Percentiles rank a stretch among this genome's conserved stretches.
Conservation (phyloP, 1,284 basidiomycete species). For the Rugosomyces carneus region DNA sequence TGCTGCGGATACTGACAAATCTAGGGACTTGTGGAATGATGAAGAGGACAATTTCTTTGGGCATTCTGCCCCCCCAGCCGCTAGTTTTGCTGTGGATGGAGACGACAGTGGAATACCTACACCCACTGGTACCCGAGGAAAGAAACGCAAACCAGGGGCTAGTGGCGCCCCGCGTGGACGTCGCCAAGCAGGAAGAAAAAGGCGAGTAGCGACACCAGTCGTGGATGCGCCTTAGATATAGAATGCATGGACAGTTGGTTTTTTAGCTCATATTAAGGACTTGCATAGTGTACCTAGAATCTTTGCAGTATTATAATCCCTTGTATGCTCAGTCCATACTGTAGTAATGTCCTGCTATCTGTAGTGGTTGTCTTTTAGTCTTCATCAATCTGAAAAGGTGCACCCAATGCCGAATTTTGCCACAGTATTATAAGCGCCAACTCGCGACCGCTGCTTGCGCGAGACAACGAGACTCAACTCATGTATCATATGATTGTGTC, state of each 20-base stretch:
- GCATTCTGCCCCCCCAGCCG: constrained; percentile 30
- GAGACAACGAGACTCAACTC: no score
- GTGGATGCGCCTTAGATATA: constrained; percentile 5
- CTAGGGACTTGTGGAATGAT: constrained; percentile 73
- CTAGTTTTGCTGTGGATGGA: constrained; percentile 24
- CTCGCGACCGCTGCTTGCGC: no score
- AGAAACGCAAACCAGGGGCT: constrained; percentile 36
- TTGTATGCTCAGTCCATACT: background rate
- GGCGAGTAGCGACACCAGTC: constrained; percentile 13
- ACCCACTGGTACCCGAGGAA: constrained; percentile 30
- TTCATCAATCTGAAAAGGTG: no score
- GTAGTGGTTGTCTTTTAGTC: no score
- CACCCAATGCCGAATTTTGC: no score
- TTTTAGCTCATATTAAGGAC: background rate
- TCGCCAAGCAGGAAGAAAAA: constrained; percentile 33
- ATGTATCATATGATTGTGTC: no score
- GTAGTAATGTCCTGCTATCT: background rate
- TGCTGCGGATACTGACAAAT: constrained; percentile 28
- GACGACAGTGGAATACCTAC: constrained; percentile 30
- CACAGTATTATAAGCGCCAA: no score
- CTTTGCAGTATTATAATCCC: background rate
- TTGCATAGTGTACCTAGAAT: background rate
- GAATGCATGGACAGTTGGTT: background rate
- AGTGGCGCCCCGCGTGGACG: constrained; percentile 37
- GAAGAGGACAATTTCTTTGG: constrained; percentile 82